Percentiles rank a stretch among this genome's conserved stretches.
Conservation (phyloP, 768 basidiomycete species). For the Termitomyces sp. region DNA sequence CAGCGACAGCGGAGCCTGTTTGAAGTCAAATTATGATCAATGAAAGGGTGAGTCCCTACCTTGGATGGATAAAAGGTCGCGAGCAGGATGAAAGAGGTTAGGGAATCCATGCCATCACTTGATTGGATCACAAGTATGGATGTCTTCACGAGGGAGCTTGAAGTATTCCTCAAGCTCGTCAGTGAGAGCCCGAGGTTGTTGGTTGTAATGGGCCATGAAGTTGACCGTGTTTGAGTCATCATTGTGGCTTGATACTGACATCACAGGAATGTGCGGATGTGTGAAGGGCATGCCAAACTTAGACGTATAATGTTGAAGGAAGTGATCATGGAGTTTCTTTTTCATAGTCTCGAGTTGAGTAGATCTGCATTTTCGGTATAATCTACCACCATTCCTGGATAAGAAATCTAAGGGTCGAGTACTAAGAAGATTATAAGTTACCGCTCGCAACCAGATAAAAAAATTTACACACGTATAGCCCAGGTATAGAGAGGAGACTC, state of each 20-base stretch:
- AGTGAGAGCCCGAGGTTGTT: background rate
- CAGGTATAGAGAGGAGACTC: background rate
- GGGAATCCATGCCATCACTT: conserved; percentile 9
- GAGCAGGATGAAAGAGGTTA: conserved; percentile 17
- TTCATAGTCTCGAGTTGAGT: background rate
- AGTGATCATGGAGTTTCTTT: conserved; percentile 1
- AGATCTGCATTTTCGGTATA: background rate
- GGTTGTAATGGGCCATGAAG: background rate
- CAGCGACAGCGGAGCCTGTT: conserved; percentile 22
- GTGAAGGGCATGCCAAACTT: background rate
- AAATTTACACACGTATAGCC: background rate
- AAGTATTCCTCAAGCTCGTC: too few species aligned
- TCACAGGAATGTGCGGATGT: background rate
- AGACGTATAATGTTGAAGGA: conserved; percentile 1
- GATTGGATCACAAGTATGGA: too few species aligned
- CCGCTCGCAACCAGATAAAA: too few species aligned
- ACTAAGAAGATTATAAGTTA: too few species aligned
- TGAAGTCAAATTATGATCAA: background rate
- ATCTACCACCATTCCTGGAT: background rate
- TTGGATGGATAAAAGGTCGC: conserved; percentile 20
- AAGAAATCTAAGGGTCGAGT: background rate
- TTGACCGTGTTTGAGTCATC: background rate
- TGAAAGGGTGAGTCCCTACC: conserved; percentile 9
- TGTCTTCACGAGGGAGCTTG: too few species aligned
- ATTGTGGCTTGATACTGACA: background rate